These are phyloP conservation scores for Aspergillus nanangensis DNA, from an alignment of 495 filamentous ascomycete genomes.

Conservation along the genomic window DNA sequence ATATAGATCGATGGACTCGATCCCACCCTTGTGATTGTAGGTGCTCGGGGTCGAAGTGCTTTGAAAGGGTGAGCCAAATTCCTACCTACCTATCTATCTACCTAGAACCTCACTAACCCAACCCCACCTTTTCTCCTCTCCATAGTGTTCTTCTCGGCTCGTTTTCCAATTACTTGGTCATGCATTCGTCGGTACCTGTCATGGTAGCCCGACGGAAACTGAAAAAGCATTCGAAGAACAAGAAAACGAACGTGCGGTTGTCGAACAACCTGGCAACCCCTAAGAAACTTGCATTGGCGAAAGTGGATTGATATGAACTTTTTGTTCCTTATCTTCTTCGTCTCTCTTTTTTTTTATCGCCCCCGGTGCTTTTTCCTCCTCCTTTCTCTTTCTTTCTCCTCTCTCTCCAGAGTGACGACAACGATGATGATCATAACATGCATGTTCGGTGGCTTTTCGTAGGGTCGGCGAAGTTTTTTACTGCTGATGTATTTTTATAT, in stretches of 20 bases:
- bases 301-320: constrained; percentile 49
- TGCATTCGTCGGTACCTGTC: constrained; percentile 91
- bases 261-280: constrained; percentile 69
- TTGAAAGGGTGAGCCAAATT: constrained; percentile 91
- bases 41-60: constrained; percentile 82
- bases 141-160: constrained; percentile 83
- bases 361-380: background rate
- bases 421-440: too few relatives aligned
- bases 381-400: background rate
- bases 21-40: constrained; percentile 90
- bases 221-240: constrained; percentile 68
- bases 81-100: background rate
- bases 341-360: constrained; percentile 13
- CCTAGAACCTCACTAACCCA: background rate
- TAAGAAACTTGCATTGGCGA: constrained; percentile 59
- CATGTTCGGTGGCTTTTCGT: too few relatives aligned
- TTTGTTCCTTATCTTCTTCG: too few relatives aligned
- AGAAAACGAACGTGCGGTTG: constrained; percentile 54
- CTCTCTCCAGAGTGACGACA: too few relatives aligned
- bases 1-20: constrained; percentile 78
- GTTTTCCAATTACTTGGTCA: constrained; percentile 95
- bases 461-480: too few relatives aligned
- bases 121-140: constrained; percentile 11
- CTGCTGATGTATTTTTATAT: too few relatives aligned
- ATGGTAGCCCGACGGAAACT: constrained; percentile 86